phyloP scores from a whole-genome alignment of 148 eudicot genomes.

The Chenopodium suecicum region DNA sequence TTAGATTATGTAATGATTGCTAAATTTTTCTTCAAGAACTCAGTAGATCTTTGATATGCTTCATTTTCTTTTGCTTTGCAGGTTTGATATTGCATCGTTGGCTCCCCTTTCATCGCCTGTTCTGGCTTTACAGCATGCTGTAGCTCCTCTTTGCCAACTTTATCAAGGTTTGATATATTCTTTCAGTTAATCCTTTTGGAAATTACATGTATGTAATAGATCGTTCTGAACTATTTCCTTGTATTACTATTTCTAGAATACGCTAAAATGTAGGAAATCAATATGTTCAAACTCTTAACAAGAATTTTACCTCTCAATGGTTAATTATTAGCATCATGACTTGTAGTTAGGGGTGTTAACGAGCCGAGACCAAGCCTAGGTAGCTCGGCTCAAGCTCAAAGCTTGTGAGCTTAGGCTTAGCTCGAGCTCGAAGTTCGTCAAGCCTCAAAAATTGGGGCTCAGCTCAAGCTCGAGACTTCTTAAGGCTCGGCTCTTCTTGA shows the following conservation, averaged over 20 bases:
- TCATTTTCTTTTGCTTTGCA: slow-evolving; percentile 35
- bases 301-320: no score
- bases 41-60: slow-evolving; percentile 17
- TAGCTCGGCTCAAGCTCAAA: no score
- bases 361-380: no score
- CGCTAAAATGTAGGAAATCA: no score
- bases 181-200: background rate
- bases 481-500: no score
- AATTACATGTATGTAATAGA: background rate
- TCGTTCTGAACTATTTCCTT: background rate
- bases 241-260: background rate
- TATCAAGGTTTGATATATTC: slow-evolving; percentile 44
- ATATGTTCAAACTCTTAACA: no score
- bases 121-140: slow-evolving; percentile 75
- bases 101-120: slow-evolving; percentile 76
- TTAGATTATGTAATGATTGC: background rate
- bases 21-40: background rate
- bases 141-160: slow-evolving; percentile 46
- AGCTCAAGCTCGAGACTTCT: no score
- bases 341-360: no score
- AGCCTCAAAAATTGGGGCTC: no score
- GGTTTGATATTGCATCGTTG: slow-evolving; percentile 93
- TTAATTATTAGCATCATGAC: no score
- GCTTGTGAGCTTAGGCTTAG: no score
- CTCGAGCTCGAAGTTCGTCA: no score